phyloP scores from a whole-genome alignment of 2,329 filamentous ascomycete genomes.

The Sordariomycetes sp. region DNA sequence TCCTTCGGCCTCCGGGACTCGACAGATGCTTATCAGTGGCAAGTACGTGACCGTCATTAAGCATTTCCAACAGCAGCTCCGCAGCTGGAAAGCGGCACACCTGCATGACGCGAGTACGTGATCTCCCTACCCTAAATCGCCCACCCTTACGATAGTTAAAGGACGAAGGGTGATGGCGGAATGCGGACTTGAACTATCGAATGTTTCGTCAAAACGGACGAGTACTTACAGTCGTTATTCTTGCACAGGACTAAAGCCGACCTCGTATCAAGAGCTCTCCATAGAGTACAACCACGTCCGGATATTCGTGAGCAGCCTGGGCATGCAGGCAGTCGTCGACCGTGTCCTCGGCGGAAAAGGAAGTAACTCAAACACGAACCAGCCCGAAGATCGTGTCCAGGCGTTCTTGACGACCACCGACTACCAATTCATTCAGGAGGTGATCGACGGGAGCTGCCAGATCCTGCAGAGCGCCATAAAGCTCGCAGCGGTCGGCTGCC shows the following conservation, averaged over 20 bases:
- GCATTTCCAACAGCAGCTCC: not conserved
- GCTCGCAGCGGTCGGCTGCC: not conserved
- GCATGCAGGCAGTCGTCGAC: not conserved
- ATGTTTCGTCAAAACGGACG: not conserved
- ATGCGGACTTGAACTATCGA: too few relatives aligned
- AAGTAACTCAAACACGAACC: not conserved
- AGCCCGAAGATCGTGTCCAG: not conserved
- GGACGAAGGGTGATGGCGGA: too few relatives aligned
- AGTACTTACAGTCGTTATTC: not conserved
- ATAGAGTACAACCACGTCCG: not conserved
- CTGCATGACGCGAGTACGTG: not conserved
- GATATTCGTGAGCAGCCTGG: not conserved
- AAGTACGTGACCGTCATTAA: not conserved
- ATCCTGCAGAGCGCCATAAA: not conserved
- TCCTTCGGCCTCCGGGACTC: not conserved
- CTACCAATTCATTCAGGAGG: not conserved
- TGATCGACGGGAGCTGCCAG: not conserved
- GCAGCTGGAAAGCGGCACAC: not conserved
- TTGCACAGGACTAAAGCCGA: not conserved
- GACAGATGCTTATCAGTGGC: not conserved
- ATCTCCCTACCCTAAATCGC: not conserved
- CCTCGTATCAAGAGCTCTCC: not conserved
- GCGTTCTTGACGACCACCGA: not conserved
- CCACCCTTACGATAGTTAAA: not conserved
- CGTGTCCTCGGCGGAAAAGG: not conserved